These are phyloP conservation scores for Brassica nigra DNA, from an alignment of 345 rosid species.

Conservation along the genomic window DNA sequence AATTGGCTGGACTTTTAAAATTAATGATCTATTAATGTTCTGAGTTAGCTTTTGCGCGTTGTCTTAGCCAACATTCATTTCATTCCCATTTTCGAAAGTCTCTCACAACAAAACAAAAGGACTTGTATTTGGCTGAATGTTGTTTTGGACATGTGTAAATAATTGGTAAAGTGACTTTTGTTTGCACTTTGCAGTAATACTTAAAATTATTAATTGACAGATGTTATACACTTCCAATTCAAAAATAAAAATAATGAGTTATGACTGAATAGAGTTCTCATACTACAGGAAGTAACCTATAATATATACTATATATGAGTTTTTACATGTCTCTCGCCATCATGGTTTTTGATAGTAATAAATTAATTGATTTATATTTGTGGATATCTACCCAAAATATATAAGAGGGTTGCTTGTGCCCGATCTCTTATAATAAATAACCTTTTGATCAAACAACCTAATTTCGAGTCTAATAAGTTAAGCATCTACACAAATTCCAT, in stretches of 20 bases:
- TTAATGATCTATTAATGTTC: background rate
- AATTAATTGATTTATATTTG: background rate
- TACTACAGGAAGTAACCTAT: background rate
- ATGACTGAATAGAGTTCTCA: background rate
- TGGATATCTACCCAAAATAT: background rate
- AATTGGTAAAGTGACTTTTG: background rate
- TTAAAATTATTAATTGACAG: background rate
- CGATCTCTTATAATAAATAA: background rate
- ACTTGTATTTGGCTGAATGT: background rate
- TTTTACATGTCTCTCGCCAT: background rate
- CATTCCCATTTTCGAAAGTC: background rate
- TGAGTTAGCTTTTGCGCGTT: background rate
- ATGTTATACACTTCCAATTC: background rate
- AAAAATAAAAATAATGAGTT: background rate
- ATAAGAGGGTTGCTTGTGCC: background rate
- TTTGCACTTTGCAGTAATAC: background rate
- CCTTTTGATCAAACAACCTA: background rate
- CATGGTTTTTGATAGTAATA: background rate
- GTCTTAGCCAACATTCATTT: background rate
- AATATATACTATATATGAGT: background rate
- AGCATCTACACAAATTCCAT: background rate
- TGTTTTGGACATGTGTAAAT: background rate
- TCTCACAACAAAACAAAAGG: slow-evolving; percentile 2
- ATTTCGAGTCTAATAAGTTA: background rate
- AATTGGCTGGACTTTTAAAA: background rate